Percentiles rank a stretch among this genome's conserved stretches.
Evolutionary conservation across 106 monocot genomes (phyloP).

Genomic region (Platanthera zijinensis): DNA sequence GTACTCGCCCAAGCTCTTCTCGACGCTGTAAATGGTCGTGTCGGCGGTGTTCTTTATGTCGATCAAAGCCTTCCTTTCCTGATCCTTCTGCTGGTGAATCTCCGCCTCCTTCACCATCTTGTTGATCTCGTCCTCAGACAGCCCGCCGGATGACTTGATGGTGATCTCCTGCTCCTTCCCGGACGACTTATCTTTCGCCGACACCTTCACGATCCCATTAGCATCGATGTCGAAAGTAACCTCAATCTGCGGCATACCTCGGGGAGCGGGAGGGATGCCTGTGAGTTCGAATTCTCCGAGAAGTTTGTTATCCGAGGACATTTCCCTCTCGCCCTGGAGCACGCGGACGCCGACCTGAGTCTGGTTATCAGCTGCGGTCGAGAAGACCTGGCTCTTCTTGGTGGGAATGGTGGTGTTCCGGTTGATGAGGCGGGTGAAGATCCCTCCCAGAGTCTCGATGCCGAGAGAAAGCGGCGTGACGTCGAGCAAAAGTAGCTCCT

Average conservation of each 20-base stretch:
- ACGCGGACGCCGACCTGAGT: constrained; percentile 53
- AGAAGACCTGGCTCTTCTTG: constrained; percentile 42
- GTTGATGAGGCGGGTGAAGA: constrained; percentile 27
- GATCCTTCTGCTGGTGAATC: constrained; percentile 52
- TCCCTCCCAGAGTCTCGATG: constrained; percentile 27
- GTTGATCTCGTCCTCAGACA: constrained; percentile 50
- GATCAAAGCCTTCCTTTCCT: constrained; percentile 54
- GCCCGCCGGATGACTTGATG: constrained; percentile 53
- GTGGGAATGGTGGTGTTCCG: constrained; percentile 22
- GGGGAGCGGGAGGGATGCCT: constrained; percentile 57
- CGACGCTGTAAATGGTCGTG: constrained; percentile 53
- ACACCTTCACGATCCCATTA: constrained; percentile 61
- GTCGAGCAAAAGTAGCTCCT: constrained; percentile 20
- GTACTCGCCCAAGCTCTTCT: constrained; percentile 60
- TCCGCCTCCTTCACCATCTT: constrained; percentile 73
- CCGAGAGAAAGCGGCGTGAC: constrained; percentile 19
- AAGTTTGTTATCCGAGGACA: constrained; percentile 56
- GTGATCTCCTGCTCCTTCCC: constrained; percentile 55
- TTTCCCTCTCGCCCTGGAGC: constrained; percentile 59
- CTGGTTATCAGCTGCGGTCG: constrained; percentile 62
- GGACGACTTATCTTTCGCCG: constrained; percentile 43
- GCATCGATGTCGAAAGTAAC: constrained; percentile 62
- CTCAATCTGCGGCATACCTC: constrained; percentile 64
- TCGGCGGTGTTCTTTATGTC: constrained; percentile 56
- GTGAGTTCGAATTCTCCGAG: constrained; percentile 52